Evolutionary conservation across 2,329 filamentous ascomycete genomes (phyloP), one percentile per base, ranked within the genome.

Genomic region (Bipolaris gigantea): DNA sequence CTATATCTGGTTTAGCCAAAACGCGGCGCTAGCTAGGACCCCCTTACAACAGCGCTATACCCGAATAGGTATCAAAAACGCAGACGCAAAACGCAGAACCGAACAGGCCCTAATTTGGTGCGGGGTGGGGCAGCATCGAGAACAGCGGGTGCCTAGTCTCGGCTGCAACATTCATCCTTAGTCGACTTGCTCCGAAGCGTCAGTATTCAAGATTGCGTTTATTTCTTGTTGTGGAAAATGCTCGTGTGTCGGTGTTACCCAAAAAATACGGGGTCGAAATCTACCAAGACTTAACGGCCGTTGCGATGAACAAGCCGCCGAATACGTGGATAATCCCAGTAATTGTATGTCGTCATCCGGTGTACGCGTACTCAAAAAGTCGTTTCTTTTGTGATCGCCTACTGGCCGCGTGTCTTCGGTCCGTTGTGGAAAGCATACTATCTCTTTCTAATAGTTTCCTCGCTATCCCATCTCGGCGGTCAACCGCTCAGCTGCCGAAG

Each of bases 401-500:
- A 18, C n/a, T 33, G 27, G 35, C 15, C 27, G 25, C 35, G 8
- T 36, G 23, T 8, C n/a, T n/a, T n/a, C 19, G 4, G 43, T 27
- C 19, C 32, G 10, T 36, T 15, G 33, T 35, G 4, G 36, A 18
- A 36, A 7, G 33, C 21, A 5, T 7, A n/a, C 2, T 7, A n/a
- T 25, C 15, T 41, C 36, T n/a, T 40, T 34, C 27, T 13, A 16
- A 10, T 15, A 19, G 40, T 15, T 6, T 30, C 2, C 9, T 30
- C 30, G 15, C n/a, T 6, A n/a, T 27, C 4, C 23, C n/a, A 25
- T 30, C 15, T 16, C 30, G n/a, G 15, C 8, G 19, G 36, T n/a
- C 53, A 64, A 1, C 51, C 44, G 1, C 43, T 59, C 13, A 67
- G 25, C 10, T 69, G 62, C 0, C 86, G 83, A 16, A 95, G 74